Conservation (phyloP, 148 eudicot species). For the Silene conica region DNA sequence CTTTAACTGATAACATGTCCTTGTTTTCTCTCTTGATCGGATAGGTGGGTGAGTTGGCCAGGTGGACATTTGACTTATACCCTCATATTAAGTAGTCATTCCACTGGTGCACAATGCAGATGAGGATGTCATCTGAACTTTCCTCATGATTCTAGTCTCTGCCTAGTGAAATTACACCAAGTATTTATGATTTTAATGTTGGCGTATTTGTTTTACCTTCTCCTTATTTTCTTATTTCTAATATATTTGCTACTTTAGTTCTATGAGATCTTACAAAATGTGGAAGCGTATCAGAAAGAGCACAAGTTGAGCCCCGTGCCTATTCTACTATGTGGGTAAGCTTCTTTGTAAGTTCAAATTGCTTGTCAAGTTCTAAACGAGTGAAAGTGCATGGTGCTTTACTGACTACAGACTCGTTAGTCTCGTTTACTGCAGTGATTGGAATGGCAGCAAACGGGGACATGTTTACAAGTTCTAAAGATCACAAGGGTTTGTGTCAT, state of each 20-base stretch:
- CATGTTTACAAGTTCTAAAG: slow-evolving; percentile 90
- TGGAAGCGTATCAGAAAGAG: slow-evolving; percentile 90
- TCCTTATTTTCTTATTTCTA: not conserved
- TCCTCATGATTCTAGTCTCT: slow-evolving; percentile 95
- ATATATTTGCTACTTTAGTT: slow-evolving; percentile 41
- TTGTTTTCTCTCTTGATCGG: too few relatives aligned
- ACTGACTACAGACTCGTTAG: slow-evolving; percentile 1
- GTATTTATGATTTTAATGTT: slow-evolving; percentile 36
- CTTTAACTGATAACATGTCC: too few relatives aligned
- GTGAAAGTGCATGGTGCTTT: slow-evolving; percentile 6
- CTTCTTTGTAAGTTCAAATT: not conserved
- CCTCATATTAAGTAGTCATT: too few relatives aligned
- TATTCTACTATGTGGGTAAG: slow-evolving; percentile 88
- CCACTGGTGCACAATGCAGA: too few relatives aligned
- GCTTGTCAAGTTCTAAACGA: not conserved
- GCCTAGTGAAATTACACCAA: slow-evolving; percentile 84
- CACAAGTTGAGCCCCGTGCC: slow-evolving; percentile 76
- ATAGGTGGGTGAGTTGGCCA: too few relatives aligned
- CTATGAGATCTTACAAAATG: slow-evolving; percentile 83
- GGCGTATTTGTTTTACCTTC: not conserved
- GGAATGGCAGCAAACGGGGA: slow-evolving; percentile 97
- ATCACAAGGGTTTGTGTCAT: slow-evolving; percentile 95
- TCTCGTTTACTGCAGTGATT: too few relatives aligned
- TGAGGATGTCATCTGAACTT: slow-evolving; percentile 88
- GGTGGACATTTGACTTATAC: too few relatives aligned